Conservation (phyloP, 83 land plant genomes). For the Diphasiastrum complanatum region DNA sequence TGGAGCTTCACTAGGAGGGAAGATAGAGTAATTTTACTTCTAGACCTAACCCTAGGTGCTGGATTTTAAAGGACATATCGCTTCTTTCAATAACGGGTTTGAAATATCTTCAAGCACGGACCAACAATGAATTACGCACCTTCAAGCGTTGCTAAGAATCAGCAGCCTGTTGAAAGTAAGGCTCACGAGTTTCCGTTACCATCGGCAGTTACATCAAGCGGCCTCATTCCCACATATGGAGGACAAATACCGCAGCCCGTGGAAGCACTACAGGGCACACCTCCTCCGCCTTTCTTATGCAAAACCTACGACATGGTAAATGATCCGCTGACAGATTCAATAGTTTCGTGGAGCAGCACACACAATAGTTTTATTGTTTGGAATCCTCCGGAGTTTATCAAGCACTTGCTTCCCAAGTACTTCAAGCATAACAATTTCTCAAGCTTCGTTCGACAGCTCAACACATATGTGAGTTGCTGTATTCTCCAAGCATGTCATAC, state of each 20-base stretch:
- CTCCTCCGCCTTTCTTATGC: constrained; percentile 7
- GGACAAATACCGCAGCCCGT: constrained; percentile 9
- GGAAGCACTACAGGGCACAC: constrained; percentile 2
- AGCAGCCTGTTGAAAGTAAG: too few species aligned
- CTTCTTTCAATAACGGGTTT: too few species aligned
- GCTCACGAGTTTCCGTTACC: too few species aligned
- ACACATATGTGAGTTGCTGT: neutral
- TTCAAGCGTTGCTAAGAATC: too few species aligned
- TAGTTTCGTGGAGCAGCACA: constrained; percentile 2
- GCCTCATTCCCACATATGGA: too few species aligned
- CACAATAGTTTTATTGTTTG: constrained; percentile 9
- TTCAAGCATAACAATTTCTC: constrained; percentile 16
- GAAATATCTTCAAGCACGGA: too few species aligned
- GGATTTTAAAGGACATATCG: too few species aligned
- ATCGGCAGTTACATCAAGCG: too few species aligned
- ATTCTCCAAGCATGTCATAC: neutral
- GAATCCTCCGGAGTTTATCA: constrained; percentile 4
- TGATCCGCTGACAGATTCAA: constrained; percentile 7
- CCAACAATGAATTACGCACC: too few species aligned
- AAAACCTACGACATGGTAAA: constrained; percentile 11
- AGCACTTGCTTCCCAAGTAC: constrained; percentile 4
- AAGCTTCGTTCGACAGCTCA: constrained; percentile 7
- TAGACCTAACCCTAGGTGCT: too few species aligned
- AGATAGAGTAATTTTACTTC: too few species aligned
- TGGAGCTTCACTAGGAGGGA: too few species aligned